phyloP scores from a whole-genome alignment of 306 rosid genomes.

The Rosa rugosa region DNA sequence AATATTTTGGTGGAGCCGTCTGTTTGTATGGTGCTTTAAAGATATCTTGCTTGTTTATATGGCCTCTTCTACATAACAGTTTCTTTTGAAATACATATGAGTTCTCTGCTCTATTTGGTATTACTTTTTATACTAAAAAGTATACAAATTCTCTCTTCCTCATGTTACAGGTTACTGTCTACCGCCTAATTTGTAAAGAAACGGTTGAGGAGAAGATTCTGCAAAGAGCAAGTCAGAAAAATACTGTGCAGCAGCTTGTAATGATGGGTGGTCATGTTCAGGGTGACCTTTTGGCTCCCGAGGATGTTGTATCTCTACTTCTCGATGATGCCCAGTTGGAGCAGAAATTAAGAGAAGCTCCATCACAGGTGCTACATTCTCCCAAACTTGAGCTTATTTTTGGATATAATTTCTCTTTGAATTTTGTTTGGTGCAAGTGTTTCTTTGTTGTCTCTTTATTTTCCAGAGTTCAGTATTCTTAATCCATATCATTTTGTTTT shows the following conservation, averaged over 20 bases:
- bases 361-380: constrained; percentile 61
- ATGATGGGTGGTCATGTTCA: constrained; percentile 99
- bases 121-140: background rate
- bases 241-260: constrained; percentile 96
- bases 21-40: background rate
- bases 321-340: constrained; percentile 94
- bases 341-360: constrained; percentile 82
- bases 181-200: constrained; percentile 95
- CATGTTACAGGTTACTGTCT: constrained; percentile 76
- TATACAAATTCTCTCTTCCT: constrained; percentile 3
- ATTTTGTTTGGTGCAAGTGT: background rate
- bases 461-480: background rate
- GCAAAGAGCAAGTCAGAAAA: constrained; percentile 95
- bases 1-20: background rate
- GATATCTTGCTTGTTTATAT: background rate
- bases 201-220: constrained; percentile 99
- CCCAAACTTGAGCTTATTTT: background rate
- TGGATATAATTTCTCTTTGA: background rate
- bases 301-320: constrained; percentile 94
- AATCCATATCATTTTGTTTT: constrained; percentile 20
- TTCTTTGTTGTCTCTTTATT: background rate
- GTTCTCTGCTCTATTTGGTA: background rate
- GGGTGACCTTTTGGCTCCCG: constrained; percentile 96
- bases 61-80: background rate
- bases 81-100: background rate